Percentiles rank a stretch among this genome's conserved stretches.
Evolutionary conservation across 768 basidiomycete genomes (phyloP).

Genomic region (Phanerodontia chrysosporium): DNA sequence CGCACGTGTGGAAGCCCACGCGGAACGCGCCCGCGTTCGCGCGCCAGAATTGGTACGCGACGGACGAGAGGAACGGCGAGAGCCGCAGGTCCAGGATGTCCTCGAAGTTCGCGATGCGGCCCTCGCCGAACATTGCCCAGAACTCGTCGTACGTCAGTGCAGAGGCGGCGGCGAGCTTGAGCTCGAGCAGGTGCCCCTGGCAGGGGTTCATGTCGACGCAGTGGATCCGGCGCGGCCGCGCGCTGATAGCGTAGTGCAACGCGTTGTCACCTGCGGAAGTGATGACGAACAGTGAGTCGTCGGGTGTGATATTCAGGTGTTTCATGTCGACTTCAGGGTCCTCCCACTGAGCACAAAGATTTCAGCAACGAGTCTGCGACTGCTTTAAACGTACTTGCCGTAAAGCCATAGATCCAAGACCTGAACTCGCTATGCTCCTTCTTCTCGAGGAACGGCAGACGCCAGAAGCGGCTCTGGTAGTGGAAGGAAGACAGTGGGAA

Average conservation of each 20-base stretch:
- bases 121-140: conserved; percentile 63
- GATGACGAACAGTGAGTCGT: conserved; percentile 70
- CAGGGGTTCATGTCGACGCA: conserved; percentile 74
- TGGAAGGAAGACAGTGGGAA: conserved; percentile 56
- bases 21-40: conserved; percentile 47
- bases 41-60: conserved; percentile 75
- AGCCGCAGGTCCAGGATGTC: conserved; percentile 54
- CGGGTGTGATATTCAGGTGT: conserved; percentile 49
- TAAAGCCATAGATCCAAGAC: conserved; percentile 62
- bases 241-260: conserved; percentile 72
- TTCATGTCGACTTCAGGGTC: conserved; percentile 74
- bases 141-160: conserved; percentile 57
- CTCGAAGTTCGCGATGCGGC: conserved; percentile 56
- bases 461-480: conserved; percentile 57
- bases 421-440: conserved; percentile 64
- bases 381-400: conserved; percentile 37
- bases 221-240: conserved; percentile 58
- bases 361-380: background rate
- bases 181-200: conserved; percentile 69
- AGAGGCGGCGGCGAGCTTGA: conserved; percentile 68
- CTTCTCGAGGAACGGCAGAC: conserved; percentile 67
- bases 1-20: conserved; percentile 55
- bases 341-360: conserved; percentile 35
- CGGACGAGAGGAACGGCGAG: conserved; percentile 64
- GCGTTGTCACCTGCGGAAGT: conserved; percentile 69